phyloP scores from a whole-genome alignment of 2,329 filamentous ascomycete genomes.

The Beauveria bassiana region DNA sequence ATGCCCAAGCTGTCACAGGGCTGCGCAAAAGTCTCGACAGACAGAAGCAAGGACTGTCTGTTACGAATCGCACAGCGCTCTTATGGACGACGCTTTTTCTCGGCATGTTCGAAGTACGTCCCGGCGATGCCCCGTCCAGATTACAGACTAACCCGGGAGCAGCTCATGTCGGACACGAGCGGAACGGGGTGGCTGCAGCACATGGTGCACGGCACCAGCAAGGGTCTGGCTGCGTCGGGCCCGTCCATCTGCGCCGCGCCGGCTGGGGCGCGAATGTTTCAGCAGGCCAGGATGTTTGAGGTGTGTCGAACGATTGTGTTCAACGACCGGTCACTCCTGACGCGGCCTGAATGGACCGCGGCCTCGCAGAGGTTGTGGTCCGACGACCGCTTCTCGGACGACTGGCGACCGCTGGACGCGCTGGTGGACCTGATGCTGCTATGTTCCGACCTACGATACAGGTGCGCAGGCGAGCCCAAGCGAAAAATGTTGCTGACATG shows the following conservation, averaged over 20 bases:
- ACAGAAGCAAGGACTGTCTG: slow-evolving; percentile 16
- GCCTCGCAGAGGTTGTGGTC: slow-evolving; percentile 4
- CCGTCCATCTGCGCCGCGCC: slow-evolving; percentile 18
- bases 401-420: slow-evolving; percentile 17
- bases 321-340: slow-evolving; percentile 22
- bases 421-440: slow-evolving; percentile 24
- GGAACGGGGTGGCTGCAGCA: slow-evolving; percentile 28
- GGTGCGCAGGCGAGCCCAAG: slow-evolving; percentile 15
- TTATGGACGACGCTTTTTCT: slow-evolving; percentile 28
- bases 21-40: slow-evolving; percentile 14
- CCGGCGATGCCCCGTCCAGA: not conserved
- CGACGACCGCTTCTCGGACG: not conserved
- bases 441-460: slow-evolving; percentile 23
- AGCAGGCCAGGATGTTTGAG: slow-evolving; percentile 25
- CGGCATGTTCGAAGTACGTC: slow-evolving; percentile 26
- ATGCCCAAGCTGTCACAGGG: slow-evolving; percentile 19
- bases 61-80: not conserved
- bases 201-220: slow-evolving; percentile 26
- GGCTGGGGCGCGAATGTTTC: slow-evolving; percentile 21
- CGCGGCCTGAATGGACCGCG: slow-evolving; percentile 17
- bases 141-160: not conserved
- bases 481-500: no score
- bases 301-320: slow-evolving; percentile 25
- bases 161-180: slow-evolving; percentile 26
- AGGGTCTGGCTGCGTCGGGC: slow-evolving; percentile 22